Evolutionary conservation across 2,329 filamentous ascomycete genomes (phyloP), one percentile per base, ranked within the genome.

Genomic region (Myriangium duriaei): DNA sequence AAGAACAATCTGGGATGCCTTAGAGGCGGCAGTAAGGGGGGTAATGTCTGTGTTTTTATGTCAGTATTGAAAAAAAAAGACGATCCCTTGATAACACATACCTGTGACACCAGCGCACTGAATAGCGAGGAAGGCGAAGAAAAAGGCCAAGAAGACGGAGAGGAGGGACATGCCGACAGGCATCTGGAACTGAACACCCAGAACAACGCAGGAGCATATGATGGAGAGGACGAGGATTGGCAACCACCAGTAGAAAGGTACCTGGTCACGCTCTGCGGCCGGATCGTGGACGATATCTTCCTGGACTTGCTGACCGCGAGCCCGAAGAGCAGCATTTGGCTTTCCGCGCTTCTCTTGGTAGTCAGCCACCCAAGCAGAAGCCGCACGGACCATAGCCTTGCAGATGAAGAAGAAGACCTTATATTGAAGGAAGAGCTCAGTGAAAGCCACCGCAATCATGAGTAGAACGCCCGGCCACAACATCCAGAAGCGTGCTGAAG

Each of bases 1-100:
- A 32, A 78, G 74, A 39, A 81, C 67, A 40, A 81, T 71, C 60
- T 81, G 77, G 2, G 74, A 77, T 4, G 76, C 76, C 58, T 81
- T 81, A 46, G 75, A 69, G 0, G 74, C 74, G 3, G 77, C 74
- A 3, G 76, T 80, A 2, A 81, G 61, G 0, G 77, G 77, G 0
- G 76, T 75, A 47, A 70, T 70, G 47, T 77, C 72, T 11, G n/a
- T n/a, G n/a, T n/a, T n/a, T n/a, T n/a, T n/a, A n/a, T n/a, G n/a
- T n/a, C n/a, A n/a, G n/a, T n/a, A 67, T 53, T 14, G 50, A 44
- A 42, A 50, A 12, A 6, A 2, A n/a, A 35, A 4, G 18, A 4
- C 4, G 5, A 37, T 7, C 13, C 6, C 26, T 18, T 10, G 5
- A 31, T 5, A 17, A 17, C 3, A 34, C 11, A n/a, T n/a, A n/a